These are phyloP conservation scores for Nothophaeocryptopus gaeumannii DNA, from an alignment of 2,329 filamentous ascomycete genomes.

Conservation along the genomic window DNA sequence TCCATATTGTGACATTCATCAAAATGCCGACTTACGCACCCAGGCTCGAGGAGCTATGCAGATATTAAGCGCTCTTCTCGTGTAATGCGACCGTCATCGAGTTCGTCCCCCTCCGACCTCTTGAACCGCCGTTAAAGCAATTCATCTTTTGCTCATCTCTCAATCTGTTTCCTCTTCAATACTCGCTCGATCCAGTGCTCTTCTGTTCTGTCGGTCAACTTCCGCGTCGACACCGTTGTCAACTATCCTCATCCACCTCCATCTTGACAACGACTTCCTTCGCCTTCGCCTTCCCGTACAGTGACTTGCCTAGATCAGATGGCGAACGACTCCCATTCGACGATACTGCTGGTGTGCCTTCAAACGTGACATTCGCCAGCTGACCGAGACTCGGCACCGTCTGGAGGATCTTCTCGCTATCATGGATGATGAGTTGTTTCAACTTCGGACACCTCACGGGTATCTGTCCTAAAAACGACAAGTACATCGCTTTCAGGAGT, in stretches of 20 bases:
- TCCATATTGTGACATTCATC: too few relatives aligned
- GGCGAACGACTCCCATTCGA: background rate
- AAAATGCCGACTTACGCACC: too few relatives aligned
- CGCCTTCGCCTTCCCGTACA: slow-evolving; percentile 1
- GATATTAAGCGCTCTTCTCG: too few relatives aligned
- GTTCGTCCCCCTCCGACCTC: too few relatives aligned
- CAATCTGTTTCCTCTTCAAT: too few relatives aligned
- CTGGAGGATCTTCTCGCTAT: slow-evolving; percentile 13
- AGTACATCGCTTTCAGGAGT: slow-evolving; percentile 27
- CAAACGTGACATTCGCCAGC: slow-evolving; percentile 17
- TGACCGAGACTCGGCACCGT: slow-evolving; percentile 18
- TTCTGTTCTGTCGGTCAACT: background rate
- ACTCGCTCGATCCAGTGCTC: background rate
- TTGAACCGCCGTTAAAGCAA: too few relatives aligned
- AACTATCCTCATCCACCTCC: slow-evolving; percentile 2
- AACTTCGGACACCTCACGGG: slow-evolving; percentile 20
- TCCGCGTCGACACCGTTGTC: too few relatives aligned
- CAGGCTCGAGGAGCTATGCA: too few relatives aligned
- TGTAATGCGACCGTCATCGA: too few relatives aligned
- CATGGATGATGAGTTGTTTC: slow-evolving; percentile 18
- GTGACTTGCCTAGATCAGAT: background rate
- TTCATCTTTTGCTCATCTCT: too few relatives aligned
- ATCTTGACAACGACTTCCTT: slow-evolving; percentile 5
- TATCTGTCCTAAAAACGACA: slow-evolving; percentile 25
- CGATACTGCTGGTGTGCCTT: background rate